These are phyloP conservation scores for Lipomyces yamadae DNA, from an alignment of 805 yeast species.

Conservation along the genomic window DNA sequence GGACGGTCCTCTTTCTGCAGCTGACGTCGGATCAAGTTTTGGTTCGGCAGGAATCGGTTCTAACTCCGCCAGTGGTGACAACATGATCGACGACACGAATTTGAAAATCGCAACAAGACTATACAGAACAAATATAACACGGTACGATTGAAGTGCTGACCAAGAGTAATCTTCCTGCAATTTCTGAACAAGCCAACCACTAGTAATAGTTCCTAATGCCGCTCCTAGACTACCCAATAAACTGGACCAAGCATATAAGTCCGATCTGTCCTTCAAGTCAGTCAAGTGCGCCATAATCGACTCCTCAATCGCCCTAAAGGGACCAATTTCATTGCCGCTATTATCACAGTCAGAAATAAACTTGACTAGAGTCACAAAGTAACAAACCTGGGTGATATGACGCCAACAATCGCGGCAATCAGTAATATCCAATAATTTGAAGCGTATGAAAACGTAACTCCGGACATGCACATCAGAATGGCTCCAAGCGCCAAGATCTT, in stretches of 20 bases:
- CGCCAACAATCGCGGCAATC: constrained; percentile 53
- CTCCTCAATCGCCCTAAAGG: constrained; percentile 63
- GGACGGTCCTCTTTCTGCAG: constrained; percentile 32
- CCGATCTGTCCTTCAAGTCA: constrained; percentile 52
- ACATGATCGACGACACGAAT: constrained; percentile 54
- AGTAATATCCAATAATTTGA: constrained; percentile 48
- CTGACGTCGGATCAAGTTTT: constrained; percentile 37
- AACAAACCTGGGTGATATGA: constrained; percentile 53
- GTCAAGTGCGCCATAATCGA: constrained; percentile 56
- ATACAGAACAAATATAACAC: constrained; percentile 35
- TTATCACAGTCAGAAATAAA: background rate
- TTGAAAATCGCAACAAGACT: constrained; percentile 48
- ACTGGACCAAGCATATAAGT: constrained; percentile 63
- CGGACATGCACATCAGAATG: constrained; percentile 52
- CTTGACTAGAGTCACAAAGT: background rate
- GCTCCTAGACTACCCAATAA: constrained; percentile 55
- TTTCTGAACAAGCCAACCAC: constrained; percentile 69
- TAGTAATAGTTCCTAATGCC: constrained; percentile 82
- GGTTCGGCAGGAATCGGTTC: constrained; percentile 35
- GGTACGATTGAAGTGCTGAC: constrained; percentile 20
- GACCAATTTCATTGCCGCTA: constrained; percentile 64
- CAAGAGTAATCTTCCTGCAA: constrained; percentile 44
- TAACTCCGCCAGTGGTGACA: constrained; percentile 61
- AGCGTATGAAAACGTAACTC: constrained; percentile 48
- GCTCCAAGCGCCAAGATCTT: constrained; percentile 51